Conservation (phyloP, 257 asterid species). For the Parsonsia alboflavescens region DNA sequence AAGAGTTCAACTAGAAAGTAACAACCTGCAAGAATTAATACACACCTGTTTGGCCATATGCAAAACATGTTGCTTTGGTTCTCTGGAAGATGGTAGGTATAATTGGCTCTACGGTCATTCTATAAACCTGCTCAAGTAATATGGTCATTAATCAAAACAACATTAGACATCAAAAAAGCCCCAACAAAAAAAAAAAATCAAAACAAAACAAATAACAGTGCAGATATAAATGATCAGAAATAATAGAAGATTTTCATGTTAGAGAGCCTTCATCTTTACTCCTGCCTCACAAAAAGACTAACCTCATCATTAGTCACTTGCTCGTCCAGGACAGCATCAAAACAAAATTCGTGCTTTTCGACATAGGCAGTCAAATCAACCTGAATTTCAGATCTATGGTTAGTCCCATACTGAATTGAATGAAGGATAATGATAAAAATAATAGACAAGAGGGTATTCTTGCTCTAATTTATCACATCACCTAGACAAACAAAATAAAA, state of each 20-base stretch:
- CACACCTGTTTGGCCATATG: slow-evolving; percentile 98
- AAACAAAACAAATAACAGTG: too few relatives aligned
- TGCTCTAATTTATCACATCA: background rate
- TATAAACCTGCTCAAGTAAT: slow-evolving; percentile 57
- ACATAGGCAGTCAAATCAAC: slow-evolving; percentile 98
- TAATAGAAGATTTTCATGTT: background rate
- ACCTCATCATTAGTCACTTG: slow-evolving; percentile 95
- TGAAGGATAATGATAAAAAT: background rate
- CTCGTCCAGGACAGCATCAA: slow-evolving; percentile 95
- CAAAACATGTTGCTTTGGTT: slow-evolving; percentile 94
- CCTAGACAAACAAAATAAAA: background rate
- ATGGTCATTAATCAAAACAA: background rate
- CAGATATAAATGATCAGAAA: background rate
- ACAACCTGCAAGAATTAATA: slow-evolving; percentile 1
- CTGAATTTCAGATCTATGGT: slow-evolving; percentile 37
- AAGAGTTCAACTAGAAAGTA: background rate
- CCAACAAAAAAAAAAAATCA: background rate
- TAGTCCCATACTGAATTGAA: slow-evolving; percentile 16
- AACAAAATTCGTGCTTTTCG: slow-evolving; percentile 94
- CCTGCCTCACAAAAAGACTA: slow-evolving; percentile 9
- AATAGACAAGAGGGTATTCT: background rate
- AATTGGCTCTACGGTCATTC: slow-evolving; percentile 89
- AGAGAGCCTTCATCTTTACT: background rate
- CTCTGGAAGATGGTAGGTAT: slow-evolving; percentile 93
- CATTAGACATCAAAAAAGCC: background rate